phyloP scores from a whole-genome alignment of 768 basidiomycete species.

The Kwoniella dendrophila region DNA sequence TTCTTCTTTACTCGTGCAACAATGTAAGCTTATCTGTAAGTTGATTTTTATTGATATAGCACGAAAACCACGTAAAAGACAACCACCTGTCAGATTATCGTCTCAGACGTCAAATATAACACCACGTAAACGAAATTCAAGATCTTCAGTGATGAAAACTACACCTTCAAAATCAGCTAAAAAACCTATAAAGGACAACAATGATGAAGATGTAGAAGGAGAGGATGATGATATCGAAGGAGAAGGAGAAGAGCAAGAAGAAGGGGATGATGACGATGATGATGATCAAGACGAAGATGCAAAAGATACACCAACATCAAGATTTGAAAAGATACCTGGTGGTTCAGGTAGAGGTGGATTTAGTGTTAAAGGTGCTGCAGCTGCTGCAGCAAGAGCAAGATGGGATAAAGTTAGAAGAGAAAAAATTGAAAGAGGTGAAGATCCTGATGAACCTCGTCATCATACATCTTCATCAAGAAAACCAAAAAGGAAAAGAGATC shows the following conservation, averaged over 20 bases:
- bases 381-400: conserved; percentile 51
- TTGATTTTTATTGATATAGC: conserved; percentile 3
- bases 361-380: conserved; percentile 44
- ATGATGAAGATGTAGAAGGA: too few relatives aligned
- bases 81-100: conserved; percentile 19
- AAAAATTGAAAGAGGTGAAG: conserved; percentile 54
- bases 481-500: conserved; percentile 24
- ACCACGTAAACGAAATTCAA: conserved; percentile 20
- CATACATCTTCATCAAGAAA: conserved; percentile 15
- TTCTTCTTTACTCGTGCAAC: too few relatives aligned
- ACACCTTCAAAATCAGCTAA: neutral
- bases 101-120: conserved; percentile 17
- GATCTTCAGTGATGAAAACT: conserved; percentile 8
- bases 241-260: too few relatives aligned
- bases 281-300: conserved; percentile 36
- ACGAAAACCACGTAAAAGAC: conserved; percentile 17
- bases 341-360: conserved; percentile 55
- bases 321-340: conserved; percentile 41
- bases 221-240: too few relatives aligned
- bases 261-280: conserved; percentile 16
- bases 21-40: too few relatives aligned
- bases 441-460: conserved; percentile 38
- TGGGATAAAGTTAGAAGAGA: conserved; percentile 57
- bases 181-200: neutral
- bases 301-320: conserved; percentile 37